Evolutionary conservation across 169 alveolate species (phyloP).

Genomic region (Neospora caninum): DNA sequence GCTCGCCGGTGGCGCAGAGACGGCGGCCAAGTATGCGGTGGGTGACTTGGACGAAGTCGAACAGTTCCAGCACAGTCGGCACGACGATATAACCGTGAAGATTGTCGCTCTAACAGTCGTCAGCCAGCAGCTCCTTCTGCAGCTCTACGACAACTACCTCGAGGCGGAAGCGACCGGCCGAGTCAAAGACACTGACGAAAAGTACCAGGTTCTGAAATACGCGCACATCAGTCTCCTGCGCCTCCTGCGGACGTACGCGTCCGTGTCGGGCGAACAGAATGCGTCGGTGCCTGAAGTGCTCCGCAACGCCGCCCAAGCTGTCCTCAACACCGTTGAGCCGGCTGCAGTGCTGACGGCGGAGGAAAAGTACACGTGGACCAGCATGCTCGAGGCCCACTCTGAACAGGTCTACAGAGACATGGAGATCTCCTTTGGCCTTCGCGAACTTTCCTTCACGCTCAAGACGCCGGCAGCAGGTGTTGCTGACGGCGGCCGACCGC

Average conservation of each 20-base stretch:
- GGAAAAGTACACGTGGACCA: constrained; percentile 6
- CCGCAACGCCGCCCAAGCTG: constrained; percentile 9
- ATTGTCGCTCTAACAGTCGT: neutral
- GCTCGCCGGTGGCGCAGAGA: neutral
- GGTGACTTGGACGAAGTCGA: constrained; percentile 41
- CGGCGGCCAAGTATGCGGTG: constrained; percentile 23
- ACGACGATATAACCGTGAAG: neutral
- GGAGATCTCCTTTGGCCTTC: constrained; percentile 8
- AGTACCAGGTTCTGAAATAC: constrained; percentile 45
- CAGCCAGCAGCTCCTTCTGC: constrained; percentile 42
- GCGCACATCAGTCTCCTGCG: neutral
- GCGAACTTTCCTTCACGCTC: neutral
- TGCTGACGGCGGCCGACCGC: neutral
- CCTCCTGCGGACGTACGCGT: neutral
- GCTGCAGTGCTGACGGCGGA: neutral
- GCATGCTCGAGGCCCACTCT: neutral
- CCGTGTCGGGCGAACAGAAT: neutral
- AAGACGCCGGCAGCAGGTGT: neutral
- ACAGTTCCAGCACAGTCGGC: neutral
- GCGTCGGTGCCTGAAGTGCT: neutral
- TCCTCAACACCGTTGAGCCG: neutral
- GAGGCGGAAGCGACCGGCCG: constrained; percentile 14
- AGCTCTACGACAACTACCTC: constrained; percentile 14
- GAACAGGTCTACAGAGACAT: constrained; percentile 35
- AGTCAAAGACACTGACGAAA: neutral